phyloP scores from a whole-genome alignment of 768 basidiomycete species.

The Sistotremastrum niveocremeum region DNA sequence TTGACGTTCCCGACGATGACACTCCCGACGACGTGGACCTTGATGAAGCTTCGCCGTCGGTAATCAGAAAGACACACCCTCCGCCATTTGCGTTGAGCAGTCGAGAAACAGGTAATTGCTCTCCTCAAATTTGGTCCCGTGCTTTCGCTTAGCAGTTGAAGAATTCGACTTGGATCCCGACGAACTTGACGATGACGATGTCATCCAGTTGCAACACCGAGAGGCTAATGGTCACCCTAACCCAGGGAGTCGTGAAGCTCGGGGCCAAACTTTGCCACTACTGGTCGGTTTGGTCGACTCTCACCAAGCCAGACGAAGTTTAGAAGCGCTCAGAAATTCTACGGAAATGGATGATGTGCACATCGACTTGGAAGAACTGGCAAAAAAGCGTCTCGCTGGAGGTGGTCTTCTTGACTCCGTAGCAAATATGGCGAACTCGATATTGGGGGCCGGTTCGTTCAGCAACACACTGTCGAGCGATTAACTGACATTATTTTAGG shows the following conservation, averaged over 20 bases:
- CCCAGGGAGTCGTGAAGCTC: conserved; percentile 25
- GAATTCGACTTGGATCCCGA: conserved; percentile 80
- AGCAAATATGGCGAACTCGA: conserved; percentile 93
- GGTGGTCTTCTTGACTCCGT: conserved; percentile 70
- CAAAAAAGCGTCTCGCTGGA: conserved; percentile 49
- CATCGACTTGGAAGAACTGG: conserved; percentile 60
- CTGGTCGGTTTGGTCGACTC: conserved; percentile 67
- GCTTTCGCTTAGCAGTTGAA: conserved; percentile 15
- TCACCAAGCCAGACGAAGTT: conserved; percentile 37
- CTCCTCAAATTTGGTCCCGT: not conserved
- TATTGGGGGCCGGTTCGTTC: conserved; percentile 74
- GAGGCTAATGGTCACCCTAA: conserved; percentile 19
- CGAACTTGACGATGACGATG: conserved; percentile 47
- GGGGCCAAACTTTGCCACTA: conserved; percentile 49
- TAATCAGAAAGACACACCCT: conserved; percentile 13
- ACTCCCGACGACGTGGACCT: conserved; percentile 21
- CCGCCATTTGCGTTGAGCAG: conserved; percentile 62
- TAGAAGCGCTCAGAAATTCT: conserved; percentile 34
- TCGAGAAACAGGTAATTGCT: conserved; percentile 21
- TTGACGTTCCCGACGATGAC: conserved; percentile 40
- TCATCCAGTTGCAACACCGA: conserved; percentile 19
- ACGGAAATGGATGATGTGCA: conserved; percentile 20
- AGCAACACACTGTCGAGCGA: conserved; percentile 1
- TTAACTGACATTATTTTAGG: conserved; percentile 24
- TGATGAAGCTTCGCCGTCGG: conserved; percentile 18